These are phyloP conservation scores for Blyttiomyces sp. DNA, from an alignment of 371 early-diverging fungal species.

Conservation along the genomic window DNA sequence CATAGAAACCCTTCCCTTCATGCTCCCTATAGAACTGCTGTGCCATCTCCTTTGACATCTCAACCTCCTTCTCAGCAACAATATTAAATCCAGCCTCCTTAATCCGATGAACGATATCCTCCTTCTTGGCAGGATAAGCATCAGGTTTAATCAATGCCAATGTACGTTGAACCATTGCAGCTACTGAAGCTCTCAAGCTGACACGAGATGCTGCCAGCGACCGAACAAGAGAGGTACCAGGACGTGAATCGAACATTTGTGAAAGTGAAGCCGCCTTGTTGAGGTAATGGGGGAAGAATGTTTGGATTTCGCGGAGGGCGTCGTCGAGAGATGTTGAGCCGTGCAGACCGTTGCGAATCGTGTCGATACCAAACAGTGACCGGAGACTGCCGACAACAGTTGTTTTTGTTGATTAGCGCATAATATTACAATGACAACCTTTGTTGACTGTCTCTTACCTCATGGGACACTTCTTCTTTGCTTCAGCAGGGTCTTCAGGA, in stretches of 20 bases:
- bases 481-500: constrained; percentile 44
- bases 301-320: constrained; percentile 66
- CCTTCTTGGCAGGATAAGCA: constrained; percentile 50
- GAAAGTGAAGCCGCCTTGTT: constrained; percentile 15
- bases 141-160: constrained; percentile 65
- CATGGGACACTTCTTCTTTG: constrained; percentile 36
- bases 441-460: constrained; percentile 16
- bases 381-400: constrained; percentile 32
- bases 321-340: constrained; percentile 64
- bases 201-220: neutral
- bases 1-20: constrained; percentile 61
- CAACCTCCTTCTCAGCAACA: constrained; percentile 54
- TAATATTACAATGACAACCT: neutral
- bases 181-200: neutral
- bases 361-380: constrained; percentile 61
- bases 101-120: constrained; percentile 58
- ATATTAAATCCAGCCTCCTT: constrained; percentile 56
- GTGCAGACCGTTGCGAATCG: constrained; percentile 68
- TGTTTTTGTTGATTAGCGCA: neutral
- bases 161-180: constrained; percentile 37
- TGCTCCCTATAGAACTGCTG: constrained; percentile 72
- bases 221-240: constrained; percentile 18
- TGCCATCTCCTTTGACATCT: constrained; percentile 50
- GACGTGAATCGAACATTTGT: constrained; percentile 26
- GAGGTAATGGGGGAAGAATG: constrained; percentile 53